A percentile compares a stretch with the other conserved stretches of the same genome.
Evolutionary conservation across 176 grass and related monocot genomes (phyloP).

Genomic region (Cenchrus fungigraminus): DNA sequence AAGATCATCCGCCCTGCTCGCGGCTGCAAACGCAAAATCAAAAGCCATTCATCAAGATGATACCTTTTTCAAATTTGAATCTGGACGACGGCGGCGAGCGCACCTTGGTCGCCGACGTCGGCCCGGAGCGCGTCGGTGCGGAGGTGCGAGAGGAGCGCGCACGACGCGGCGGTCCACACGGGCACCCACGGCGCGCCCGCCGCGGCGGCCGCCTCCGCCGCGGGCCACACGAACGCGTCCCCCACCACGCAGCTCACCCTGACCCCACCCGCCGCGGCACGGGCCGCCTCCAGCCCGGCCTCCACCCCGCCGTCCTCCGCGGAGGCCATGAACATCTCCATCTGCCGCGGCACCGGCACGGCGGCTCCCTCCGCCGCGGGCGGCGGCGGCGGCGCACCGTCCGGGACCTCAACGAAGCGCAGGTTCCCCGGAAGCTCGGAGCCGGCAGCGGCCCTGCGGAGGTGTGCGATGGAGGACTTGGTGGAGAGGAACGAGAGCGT

Average conservation of each 20-base stretch:
- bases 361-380: accelerated
- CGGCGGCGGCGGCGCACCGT: neutral
- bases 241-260: constrained; percentile 60
- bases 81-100: neutral
- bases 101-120: constrained; percentile 50
- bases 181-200: constrained; percentile 45
- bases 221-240: constrained; percentile 69
- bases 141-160: constrained; percentile 52
- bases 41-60: neutral
- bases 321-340: constrained; percentile 53
- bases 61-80: neutral
- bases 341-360: constrained; percentile 16
- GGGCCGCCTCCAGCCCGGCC: constrained; percentile 41
- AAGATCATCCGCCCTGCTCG: constrained; percentile 39
- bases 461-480: constrained; percentile 9
- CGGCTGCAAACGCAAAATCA: neutral
- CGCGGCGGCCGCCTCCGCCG: constrained; percentile 48
- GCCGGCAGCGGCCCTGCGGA: neutral
- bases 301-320: constrained; percentile 36
- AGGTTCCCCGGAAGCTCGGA: constrained; percentile 30
- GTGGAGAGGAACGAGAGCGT: constrained; percentile 54
- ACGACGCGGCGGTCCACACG: constrained; percentile 48
- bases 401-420: constrained; percentile 43
- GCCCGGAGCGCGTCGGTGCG: constrained; percentile 54
- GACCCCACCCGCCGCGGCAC: neutral